Base-by-base conservation (phyloP, 2,329 filamentous ascomycete genomes). In the Nemania abortiva region DNA sequence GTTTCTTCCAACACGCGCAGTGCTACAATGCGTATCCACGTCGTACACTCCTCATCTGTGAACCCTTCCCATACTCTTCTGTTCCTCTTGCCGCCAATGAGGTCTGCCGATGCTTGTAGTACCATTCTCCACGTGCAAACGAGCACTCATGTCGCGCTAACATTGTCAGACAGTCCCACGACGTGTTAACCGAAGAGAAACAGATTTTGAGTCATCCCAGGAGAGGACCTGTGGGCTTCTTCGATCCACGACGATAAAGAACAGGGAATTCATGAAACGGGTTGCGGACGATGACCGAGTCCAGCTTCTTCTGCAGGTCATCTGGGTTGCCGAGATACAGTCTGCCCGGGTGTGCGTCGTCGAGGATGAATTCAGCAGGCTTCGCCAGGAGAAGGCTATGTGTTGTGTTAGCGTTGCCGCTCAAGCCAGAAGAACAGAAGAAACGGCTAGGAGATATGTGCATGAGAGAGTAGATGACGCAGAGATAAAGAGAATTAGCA, bases 261-360 rank as follows among this genome's bases (percentile, higher is more conserved):
- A 31, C 24, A 22, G 22, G 22, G 18, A 54, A 54, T 15, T 18
- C n/a, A 11, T 31, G 24, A 7, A 2, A 9, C 5, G 22, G 37
- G 6, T 1, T 2, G 34, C 34, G 34, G 31, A 24, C 18, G 18
- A 62, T 18, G n/a, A 45, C 37, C 3, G 22, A 42, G 10, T 62
- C 27, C 22, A 45, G 18, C 6, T 3, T 49, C 22, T 20, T n/a
- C 59, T 54, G 3, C 11, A 62, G 24, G 10, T 62, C 50, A 3
- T 20, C 15, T 6, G 49, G 9, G 24, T 62, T 54, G 7, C 59
- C 49, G 4, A 62, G 37, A 34, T 62, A 62, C 9, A 62, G 34
- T 6, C 13, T 54, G 49, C 29, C 18, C 13, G 13, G n/a, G 37
- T 45, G 29, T 11, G 15, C 7, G 31, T 31, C 13, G 6, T 62